These are phyloP conservation scores for Fraxinus excelsior DNA, from an alignment of 257 asterid species.

Conservation along the genomic window DNA sequence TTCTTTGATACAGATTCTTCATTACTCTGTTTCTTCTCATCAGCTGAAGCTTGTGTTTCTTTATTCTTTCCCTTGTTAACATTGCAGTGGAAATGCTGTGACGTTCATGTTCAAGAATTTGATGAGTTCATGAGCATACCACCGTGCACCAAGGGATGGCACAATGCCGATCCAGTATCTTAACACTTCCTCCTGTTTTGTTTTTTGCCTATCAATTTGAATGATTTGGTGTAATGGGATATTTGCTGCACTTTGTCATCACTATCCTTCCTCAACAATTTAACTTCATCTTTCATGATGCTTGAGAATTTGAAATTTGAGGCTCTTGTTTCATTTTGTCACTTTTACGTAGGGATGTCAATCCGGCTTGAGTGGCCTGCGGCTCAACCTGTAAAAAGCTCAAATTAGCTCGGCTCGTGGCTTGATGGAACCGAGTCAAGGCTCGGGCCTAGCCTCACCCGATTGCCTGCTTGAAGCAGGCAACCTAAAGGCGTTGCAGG, in stretches of 20 bases:
- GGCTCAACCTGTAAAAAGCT: no score
- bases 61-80: neutral
- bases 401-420: no score
- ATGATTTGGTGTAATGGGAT: neutral
- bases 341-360: neutral
- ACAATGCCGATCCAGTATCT: slow-evolving; percentile 49
- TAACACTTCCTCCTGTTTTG: neutral
- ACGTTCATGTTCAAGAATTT: slow-evolving; percentile 81
- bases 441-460: no score
- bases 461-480: no score
- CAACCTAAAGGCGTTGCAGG: no score
- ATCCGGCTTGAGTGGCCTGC: no score
- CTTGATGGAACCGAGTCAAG: no score
- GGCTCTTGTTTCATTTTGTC: neutral
- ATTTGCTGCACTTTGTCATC: neutral
- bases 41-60: slow-evolving; percentile 19
- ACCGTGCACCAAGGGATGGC: slow-evolving; percentile 94
- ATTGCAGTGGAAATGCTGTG: slow-evolving; percentile 96
- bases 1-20: neutral
- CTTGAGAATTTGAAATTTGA: slow-evolving; percentile 6
- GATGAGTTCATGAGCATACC: slow-evolving; percentile 83
- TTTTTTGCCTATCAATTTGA: neutral
- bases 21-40: neutral
- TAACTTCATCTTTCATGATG: neutral
- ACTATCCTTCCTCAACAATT: neutral